These are phyloP conservation scores for Quaeritorhiza haematococci DNA, from an alignment of 371 early-diverging fungal genomes.

Conservation along the genomic window DNA sequence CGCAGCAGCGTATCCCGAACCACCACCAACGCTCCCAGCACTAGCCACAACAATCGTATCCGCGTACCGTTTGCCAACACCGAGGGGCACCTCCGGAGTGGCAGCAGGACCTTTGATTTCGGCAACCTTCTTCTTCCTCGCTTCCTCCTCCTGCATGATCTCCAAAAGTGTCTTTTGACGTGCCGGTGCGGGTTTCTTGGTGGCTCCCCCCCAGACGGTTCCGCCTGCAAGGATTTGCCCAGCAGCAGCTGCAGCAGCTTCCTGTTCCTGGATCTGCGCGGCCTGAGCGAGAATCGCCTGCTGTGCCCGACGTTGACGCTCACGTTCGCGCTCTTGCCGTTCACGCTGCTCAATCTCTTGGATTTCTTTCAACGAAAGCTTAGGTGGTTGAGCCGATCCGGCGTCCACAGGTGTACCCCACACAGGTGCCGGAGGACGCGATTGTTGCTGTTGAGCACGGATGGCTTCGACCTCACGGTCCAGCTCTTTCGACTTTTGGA, in stretches of 20 bases:
- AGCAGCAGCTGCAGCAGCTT: constrained; percentile 11
- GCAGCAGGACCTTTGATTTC: constrained; percentile 1
- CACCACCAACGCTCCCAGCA: not conserved
- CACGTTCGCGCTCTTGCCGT: constrained; percentile 23
- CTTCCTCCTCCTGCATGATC: constrained; percentile 48
- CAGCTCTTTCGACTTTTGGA: constrained; percentile 8
- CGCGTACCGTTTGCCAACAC: constrained; percentile 34
- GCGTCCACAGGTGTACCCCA: too few species aligned
- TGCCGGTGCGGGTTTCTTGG: not conserved
- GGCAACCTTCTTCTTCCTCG: constrained; percentile 24
- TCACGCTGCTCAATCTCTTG: constrained; percentile 39
- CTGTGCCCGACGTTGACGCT: constrained; percentile 24
- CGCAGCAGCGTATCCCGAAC: not conserved
- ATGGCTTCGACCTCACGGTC: constrained; percentile 7
- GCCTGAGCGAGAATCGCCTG: constrained; percentile 31
- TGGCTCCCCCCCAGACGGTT: constrained; percentile 5
- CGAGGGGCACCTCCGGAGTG: not conserved
- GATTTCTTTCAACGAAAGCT: constrained; percentile 39
- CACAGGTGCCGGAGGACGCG: constrained; percentile 10
- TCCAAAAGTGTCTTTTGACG: constrained; percentile 28
- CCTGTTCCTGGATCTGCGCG: constrained; percentile 24
- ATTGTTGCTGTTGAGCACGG: constrained; percentile 5
- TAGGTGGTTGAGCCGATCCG: constrained; percentile 15
- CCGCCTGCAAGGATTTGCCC: constrained; percentile 8
- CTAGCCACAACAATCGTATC: constrained; percentile 14